Percentiles rank a stretch among this genome's conserved stretches.
phyloP scores from a whole-genome alignment of 1,139 yeast species.

The Hyphopichia khmerensis region DNA sequence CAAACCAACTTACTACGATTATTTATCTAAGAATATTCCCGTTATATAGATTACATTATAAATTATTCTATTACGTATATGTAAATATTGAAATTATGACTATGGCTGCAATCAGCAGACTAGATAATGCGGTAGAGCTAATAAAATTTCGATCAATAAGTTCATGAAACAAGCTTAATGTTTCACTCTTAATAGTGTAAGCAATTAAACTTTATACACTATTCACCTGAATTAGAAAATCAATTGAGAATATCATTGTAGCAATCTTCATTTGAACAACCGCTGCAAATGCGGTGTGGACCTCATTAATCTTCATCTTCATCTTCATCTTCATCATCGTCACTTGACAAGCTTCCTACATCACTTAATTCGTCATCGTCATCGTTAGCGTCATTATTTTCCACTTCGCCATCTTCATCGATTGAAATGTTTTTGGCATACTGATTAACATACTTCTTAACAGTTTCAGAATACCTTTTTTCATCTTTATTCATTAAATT shows the following conservation, averaged over 20 bases:
- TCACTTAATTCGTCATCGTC: slow-evolving; percentile 49
- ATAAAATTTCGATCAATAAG: too few relatives aligned
- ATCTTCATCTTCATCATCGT: slow-evolving; percentile 32
- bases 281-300: too few relatives aligned
- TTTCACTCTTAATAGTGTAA: too few relatives aligned
- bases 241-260: too few relatives aligned
- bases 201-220: too few relatives aligned
- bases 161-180: too few relatives aligned
- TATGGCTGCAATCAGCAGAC: background rate
- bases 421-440: slow-evolving; percentile 55
- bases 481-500: slow-evolving; percentile 74
- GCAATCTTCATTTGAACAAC: background rate
- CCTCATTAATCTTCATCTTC: background rate
- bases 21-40: slow-evolving; percentile 18
- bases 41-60: slow-evolving; percentile 5
- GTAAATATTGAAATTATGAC: background rate
- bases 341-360: slow-evolving; percentile 50
- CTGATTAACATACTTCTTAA: slow-evolving; percentile 67
- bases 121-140: background rate
- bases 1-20: slow-evolving; percentile 15
- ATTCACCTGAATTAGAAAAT: too few relatives aligned
- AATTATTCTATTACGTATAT: background rate
- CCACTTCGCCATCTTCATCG: slow-evolving; percentile 43
- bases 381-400: slow-evolving; percentile 39
- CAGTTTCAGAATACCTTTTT: slow-evolving; percentile 64